Conservation (phyloP, 345 rosid species). For the Arabidopsis thaliana region DNA sequence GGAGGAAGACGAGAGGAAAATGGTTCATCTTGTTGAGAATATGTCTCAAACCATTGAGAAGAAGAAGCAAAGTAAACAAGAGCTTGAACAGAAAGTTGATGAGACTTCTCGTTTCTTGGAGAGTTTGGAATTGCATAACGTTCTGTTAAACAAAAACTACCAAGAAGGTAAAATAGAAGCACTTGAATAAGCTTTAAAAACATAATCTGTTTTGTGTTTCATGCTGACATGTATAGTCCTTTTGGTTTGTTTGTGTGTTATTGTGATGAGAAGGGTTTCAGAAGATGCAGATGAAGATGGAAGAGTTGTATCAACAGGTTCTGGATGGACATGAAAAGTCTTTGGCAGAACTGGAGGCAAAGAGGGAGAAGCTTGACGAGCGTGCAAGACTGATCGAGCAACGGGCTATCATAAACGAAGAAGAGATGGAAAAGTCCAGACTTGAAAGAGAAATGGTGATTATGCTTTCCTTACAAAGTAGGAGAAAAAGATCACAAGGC, state of each 20-base stretch:
- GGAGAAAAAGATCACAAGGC: background rate
- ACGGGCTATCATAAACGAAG: slow-evolving; percentile 50
- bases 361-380: slow-evolving; percentile 48
- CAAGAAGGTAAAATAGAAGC: slow-evolving; percentile 40
- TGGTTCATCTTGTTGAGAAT: slow-evolving; percentile 46
- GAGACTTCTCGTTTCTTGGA: slow-evolving; percentile 43
- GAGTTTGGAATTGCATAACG: slow-evolving; percentile 44
- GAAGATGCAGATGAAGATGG: slow-evolving; percentile 52
- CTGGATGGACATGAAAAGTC: slow-evolving; percentile 52
- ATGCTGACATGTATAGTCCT: background rate
- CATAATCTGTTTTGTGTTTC: background rate
- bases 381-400: slow-evolving; percentile 46
- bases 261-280: slow-evolving; percentile 46
- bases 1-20: slow-evolving; percentile 57
- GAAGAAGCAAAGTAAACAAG: slow-evolving; percentile 45
- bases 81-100: slow-evolving; percentile 51
- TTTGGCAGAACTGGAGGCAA: slow-evolving; percentile 42
- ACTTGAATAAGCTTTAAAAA: background rate
- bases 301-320: slow-evolving; percentile 50
- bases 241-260: slow-evolving; percentile 22
- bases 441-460: slow-evolving; percentile 59
- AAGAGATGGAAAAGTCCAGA: slow-evolving; percentile 54
- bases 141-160: slow-evolving; percentile 48
- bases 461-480: background rate
- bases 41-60: slow-evolving; percentile 53